Evolutionary conservation across 768 basidiomycete genomes (phyloP).

Genomic region (Asterophora lycoperdoides): DNA sequence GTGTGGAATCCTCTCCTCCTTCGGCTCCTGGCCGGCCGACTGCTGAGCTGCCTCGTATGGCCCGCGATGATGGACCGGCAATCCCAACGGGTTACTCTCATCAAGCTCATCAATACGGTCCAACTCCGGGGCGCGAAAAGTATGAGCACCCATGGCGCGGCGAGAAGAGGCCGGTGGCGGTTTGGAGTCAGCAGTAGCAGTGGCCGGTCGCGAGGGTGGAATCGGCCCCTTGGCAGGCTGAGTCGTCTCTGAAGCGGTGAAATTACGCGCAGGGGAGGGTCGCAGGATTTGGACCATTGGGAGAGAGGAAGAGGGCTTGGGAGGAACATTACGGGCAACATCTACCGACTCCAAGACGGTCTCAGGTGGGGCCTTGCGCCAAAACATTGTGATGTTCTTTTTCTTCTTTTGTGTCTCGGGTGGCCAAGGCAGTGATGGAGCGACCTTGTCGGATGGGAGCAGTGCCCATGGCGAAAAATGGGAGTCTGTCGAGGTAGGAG

Average conservation of each 20-base stretch:
- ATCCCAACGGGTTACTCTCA: slow-evolving; percentile 66
- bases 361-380: slow-evolving; percentile 16
- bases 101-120: slow-evolving; percentile 79
- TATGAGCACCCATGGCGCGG: slow-evolving; percentile 14
- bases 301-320: slow-evolving; percentile 6
- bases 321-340: slow-evolving; percentile 8
- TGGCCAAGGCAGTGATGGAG: slow-evolving; percentile 9
- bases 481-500: slow-evolving; percentile 14
- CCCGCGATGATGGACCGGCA: slow-evolving; percentile 60
- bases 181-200: slow-evolving; percentile 20
- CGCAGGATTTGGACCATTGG: slow-evolving; percentile 8
- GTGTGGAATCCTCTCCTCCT: slow-evolving; percentile 18
- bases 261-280: slow-evolving; percentile 13
- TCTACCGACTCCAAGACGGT: slow-evolving; percentile 11
- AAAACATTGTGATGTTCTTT: slow-evolving; percentile 16
- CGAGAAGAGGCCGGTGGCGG: slow-evolving; percentile 12
- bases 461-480: slow-evolving; percentile 10
- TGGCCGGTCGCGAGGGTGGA: slow-evolving; percentile 21
- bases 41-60: slow-evolving; percentile 65
- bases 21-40: slow-evolving; percentile 23
- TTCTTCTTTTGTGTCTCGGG: slow-evolving; percentile 16
- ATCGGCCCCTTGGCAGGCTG: slow-evolving; percentile 16
- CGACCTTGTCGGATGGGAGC: not conserved
- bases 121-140: slow-evolving; percentile 31
- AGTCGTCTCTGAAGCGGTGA: slow-evolving; percentile 15